Evolutionary conservation across 495 filamentous ascomycete species (phyloP), one percentile per base, ranked within the genome.

Genomic region (Xylaria flabelliformis): DNA sequence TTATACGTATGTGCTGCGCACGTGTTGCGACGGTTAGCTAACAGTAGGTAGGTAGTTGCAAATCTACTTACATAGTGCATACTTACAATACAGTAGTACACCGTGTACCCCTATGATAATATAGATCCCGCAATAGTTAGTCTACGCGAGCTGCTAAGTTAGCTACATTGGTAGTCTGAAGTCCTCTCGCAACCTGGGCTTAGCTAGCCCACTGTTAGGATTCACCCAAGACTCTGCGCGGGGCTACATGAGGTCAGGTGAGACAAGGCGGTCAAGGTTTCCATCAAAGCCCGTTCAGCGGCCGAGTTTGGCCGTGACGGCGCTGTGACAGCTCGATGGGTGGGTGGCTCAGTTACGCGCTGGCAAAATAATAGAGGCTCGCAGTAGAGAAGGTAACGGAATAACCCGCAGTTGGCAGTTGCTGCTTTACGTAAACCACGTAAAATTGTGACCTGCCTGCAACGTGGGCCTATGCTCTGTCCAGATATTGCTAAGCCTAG

Each of bases 171-270:
- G 61, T 42, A 64, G 39, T 3, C 41, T n/a, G 34, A 42, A 2
- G 34, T 42, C 59, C 19, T 62, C 34, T 62, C 34, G 58, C 58
- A 12, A 39, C 58, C 19, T 41, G 32, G 58, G 58, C 59, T 62
- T 41, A 62, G n/a, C 34, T 15, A 67, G 5, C 65, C 65, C 65
- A 67, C 65, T 67, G 46, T 67, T 26, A 67, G 65, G 65, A 67
- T 67, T 56, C 36, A 56, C 48, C 65, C 65, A 67, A 44, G 65
- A 67, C n/a, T n/a, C 50, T 36, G 10, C 48, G 32, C 32, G 50
- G 64, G 64, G 34, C 48, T 5, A 67, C 26, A 55, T 29, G 32
- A 39, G 50, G 50, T 56, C 48, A 56, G 65, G 65, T 67, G 65
- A 56, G 65, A 44, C 48, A 56, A 67, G 65, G 65, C 65, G 50